Conservation (phyloP, 179 eudicot species). For the Drosera spatulata region DNA sequence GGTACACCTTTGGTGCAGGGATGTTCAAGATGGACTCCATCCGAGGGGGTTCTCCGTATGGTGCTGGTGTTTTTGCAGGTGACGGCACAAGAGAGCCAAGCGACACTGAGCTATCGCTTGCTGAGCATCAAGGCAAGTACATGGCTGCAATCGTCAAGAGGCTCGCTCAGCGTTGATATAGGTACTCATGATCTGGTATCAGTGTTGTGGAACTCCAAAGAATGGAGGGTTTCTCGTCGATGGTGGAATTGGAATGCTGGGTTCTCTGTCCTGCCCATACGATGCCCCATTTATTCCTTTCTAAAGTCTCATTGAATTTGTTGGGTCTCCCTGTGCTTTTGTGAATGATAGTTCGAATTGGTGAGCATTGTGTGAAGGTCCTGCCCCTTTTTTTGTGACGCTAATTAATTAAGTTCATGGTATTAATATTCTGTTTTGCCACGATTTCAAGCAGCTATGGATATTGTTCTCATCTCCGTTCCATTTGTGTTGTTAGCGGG, state of each 20-base stretch:
- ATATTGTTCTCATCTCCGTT: no score
- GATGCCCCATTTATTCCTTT: not conserved
- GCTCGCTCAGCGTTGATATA: conserved; percentile 20
- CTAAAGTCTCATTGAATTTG: no score
- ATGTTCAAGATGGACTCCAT: conserved; percentile 73
- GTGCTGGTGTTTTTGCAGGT: conserved; percentile 77
- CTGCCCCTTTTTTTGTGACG: no score
- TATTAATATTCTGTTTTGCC: no score
- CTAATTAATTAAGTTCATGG: no score
- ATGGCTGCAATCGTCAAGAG: conserved; percentile 68
- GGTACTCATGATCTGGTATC: not conserved
- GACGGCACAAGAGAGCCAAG: conserved; percentile 65
- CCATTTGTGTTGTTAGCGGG: no score
- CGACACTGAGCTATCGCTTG: conserved; percentile 58
- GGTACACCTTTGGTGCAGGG: conserved; percentile 81
- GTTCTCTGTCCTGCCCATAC: not conserved
- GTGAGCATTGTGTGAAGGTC: no score
- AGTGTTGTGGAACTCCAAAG: not conserved
- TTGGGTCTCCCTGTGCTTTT: no score
- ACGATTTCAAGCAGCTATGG: no score
- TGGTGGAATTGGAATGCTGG: not conserved
- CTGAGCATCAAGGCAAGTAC: conserved; percentile 79
- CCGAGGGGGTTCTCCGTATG: conserved; percentile 79
- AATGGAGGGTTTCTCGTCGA: not conserved
- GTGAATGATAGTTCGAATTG: no score